Evolutionary conservation across 805 yeast species (phyloP), one percentile per base, ranked within the genome.

Genomic region (Blastobotrys peoriensis): DNA sequence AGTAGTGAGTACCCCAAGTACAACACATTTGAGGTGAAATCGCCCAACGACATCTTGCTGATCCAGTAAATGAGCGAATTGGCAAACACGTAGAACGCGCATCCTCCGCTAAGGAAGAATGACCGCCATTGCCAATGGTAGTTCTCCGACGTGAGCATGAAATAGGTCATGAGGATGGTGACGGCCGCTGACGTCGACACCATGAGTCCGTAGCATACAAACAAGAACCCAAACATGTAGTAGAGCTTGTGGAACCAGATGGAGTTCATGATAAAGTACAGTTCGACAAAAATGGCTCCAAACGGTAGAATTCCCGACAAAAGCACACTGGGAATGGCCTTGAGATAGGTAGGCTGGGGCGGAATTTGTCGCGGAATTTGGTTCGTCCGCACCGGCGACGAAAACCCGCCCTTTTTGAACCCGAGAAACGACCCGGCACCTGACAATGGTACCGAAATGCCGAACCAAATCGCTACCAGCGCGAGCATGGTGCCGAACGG

Each of bases 71-170:
- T 69, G 47, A 88, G 68, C 2, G 97, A 81, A 65, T 93, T 96
- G 40, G 86, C 54, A 66, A 88, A 86, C 35, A 89, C 82, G 62
- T 91, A 93, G 43, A 82, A 54, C 0, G 95, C 75, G 62, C 95
- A 83, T 25, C 97, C 94, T 36, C 96, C 97, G 21, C 95, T 86
- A 48, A 87, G 76, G 57, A 83, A 77, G 55, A 86, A 67, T 3
- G 95, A 78, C 64, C 89, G 80, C 98, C 98, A 93, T 61, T 91
- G 97, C 98, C 98, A 93, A 64, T 81, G 79, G 71, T 94, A 89
- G 64, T 93, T 86, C 62, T 93, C 98, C 41, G 86, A 70, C 61
- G 95, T 86, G 53, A 93, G 73, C 3, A 87, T 76, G 69, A 86
- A 83, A 65, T 93, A 93, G 21, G 83, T 78, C 64, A 87, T 75